A percentile compares a stretch with the other conserved stretches of the same genome.
Evolutionary conservation across 768 basidiomycete species (phyloP).

Genomic region (Melanogaster broomeanus): DNA sequence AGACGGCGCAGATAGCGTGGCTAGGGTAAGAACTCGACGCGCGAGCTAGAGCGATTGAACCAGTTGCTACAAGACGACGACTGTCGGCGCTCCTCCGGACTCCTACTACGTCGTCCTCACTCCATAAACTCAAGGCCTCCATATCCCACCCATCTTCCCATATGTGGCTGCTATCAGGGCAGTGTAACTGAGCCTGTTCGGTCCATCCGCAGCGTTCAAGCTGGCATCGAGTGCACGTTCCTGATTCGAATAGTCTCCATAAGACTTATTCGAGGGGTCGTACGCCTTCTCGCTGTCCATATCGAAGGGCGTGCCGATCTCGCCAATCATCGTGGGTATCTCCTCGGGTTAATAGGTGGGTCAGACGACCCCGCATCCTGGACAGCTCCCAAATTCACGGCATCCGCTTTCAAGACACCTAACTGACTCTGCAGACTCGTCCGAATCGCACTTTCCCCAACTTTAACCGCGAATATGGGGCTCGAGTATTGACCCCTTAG

Average conservation of each 20-base stretch:
- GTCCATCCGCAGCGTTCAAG: conserved; percentile 75
- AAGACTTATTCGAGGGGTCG: conserved; percentile 44
- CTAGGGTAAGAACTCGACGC: conserved; percentile 20
- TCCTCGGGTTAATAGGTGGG: conserved; percentile 1
- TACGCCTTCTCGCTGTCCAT: conserved; percentile 89
- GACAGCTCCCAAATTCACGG: conserved; percentile 52
- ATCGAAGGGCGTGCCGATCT: conserved; percentile 94
- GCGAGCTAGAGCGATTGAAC: conserved; percentile 8
- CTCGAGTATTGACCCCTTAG: conserved; percentile 78
- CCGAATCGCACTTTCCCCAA: conserved; percentile 85
- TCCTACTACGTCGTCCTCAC: conserved; percentile 61
- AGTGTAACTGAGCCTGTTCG: conserved; percentile 74
- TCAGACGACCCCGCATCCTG: neutral
- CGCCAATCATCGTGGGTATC: conserved; percentile 88
- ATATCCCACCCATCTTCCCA: conserved; percentile 98
- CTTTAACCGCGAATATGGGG: conserved; percentile 68
- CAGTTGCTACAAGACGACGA: neutral
- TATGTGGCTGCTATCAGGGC: conserved; percentile 75
- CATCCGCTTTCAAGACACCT: conserved; percentile 74
- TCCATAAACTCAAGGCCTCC: conserved; percentile 93
- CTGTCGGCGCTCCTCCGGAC: neutral
- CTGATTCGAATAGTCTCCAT: conserved; percentile 77
- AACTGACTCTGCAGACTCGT: conserved; percentile 82
- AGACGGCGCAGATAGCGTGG: conserved; percentile 19
- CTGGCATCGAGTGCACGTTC: conserved; percentile 88